These are phyloP conservation scores for Pouteria glomerata DNA, from an alignment of 148 eudicot genomes.

Conservation along the genomic window DNA sequence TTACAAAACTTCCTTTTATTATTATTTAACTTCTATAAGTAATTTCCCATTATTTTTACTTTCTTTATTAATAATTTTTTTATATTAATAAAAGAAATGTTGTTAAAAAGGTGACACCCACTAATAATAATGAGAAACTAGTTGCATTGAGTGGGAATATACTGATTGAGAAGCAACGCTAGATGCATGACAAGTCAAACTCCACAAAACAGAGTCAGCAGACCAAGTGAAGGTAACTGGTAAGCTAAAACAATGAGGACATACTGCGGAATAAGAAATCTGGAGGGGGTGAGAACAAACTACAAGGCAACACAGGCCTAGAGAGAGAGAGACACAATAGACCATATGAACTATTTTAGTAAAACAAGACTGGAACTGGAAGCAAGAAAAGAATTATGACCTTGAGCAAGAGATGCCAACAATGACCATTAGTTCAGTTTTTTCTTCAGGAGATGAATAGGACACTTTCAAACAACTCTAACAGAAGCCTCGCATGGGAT, in stretches of 20 bases:
- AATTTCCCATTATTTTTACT: too few species aligned
- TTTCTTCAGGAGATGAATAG: too few species aligned
- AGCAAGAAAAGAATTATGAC: background rate
- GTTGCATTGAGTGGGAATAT: background rate
- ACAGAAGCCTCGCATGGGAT: too few species aligned
- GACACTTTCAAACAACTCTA: too few species aligned
- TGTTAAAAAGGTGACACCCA: too few species aligned
- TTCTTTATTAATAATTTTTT: too few species aligned
- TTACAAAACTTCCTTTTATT: too few species aligned
- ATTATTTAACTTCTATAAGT: too few species aligned
- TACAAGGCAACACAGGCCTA: background rate
- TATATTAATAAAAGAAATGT: too few species aligned
- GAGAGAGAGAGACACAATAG: background rate
- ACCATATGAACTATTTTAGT: too few species aligned
- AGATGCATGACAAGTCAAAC: background rate
- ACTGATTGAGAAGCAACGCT: background rate
- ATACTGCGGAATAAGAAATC: background rate
- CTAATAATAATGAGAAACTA: background rate
- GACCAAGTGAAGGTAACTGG: constrained; percentile 1
- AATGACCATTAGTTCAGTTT: background rate
- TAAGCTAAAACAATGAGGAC: background rate
- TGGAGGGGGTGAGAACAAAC: background rate
- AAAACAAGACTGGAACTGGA: too few species aligned
- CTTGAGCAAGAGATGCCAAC: background rate
- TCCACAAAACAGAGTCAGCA: background rate